phyloP scores from a whole-genome alignment of 2,329 filamentous ascomycete genomes.

The Geoglossum cookeanum region DNA sequence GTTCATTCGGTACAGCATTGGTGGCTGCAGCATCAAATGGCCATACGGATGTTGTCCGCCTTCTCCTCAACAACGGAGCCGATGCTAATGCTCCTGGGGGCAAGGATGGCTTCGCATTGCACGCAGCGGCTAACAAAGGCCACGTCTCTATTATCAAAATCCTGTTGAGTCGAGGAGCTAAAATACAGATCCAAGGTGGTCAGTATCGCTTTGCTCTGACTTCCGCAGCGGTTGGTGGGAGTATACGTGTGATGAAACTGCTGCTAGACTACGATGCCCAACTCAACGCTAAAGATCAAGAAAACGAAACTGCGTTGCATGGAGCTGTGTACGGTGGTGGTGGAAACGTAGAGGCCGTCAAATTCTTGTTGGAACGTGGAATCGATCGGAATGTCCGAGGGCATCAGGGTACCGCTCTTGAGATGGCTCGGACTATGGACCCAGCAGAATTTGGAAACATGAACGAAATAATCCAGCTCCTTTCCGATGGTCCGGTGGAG shows the following conservation, averaged over 20 bases:
- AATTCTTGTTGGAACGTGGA: background rate
- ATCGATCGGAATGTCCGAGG: background rate
- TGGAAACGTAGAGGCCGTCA: background rate
- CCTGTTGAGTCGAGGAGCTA: background rate
- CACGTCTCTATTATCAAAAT: background rate
- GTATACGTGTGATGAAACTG: background rate
- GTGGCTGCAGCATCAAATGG: conserved; percentile 7
- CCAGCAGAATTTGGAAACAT: background rate
- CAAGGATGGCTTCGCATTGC: background rate
- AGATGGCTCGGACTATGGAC: background rate
- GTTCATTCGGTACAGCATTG: conserved; percentile 7
- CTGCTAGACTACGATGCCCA: background rate
- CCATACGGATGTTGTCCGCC: conserved; percentile 3
- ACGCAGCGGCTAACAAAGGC: background rate
- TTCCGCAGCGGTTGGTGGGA: background rate
- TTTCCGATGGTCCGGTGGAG: background rate
- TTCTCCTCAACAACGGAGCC: conserved; percentile 10
- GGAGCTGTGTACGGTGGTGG: background rate
- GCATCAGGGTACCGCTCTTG: background rate
- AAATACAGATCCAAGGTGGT: background rate
- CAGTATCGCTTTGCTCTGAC: background rate
- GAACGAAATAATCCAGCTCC: background rate
- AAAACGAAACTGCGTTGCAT: background rate
- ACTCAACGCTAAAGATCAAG: background rate
- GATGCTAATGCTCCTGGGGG: conserved; percentile 7